Percentiles rank a stretch among this genome's conserved stretches.
Conservation (phyloP, 73 alveolate species). For the Urostyla sp. region DNA sequence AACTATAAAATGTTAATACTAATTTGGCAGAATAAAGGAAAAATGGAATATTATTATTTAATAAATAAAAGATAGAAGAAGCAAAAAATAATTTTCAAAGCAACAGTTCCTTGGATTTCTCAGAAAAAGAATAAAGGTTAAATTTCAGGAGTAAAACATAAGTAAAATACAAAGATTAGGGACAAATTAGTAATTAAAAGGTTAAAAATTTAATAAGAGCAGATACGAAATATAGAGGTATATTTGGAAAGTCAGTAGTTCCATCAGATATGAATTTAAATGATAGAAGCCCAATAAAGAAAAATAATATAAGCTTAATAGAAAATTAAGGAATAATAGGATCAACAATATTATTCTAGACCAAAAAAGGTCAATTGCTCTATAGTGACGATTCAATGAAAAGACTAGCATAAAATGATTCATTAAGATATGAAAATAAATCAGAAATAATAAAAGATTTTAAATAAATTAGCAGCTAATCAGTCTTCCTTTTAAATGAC, state of each 20-base stretch:
- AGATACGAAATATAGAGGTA: constrained; percentile 14
- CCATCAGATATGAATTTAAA: constrained; percentile 1
- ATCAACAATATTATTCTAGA: background rate
- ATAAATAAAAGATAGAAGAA: background rate
- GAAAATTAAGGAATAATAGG: background rate
- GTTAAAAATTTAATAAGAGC: background rate
- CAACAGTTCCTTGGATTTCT: constrained; percentile 15
- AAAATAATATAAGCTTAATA: background rate
- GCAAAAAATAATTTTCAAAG: too few relatives aligned
- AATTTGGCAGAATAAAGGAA: background rate
- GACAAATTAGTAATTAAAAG: background rate
- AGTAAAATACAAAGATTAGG: background rate
- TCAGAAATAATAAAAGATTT: constrained; percentile 20
- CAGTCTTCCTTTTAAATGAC: constrained; percentile 33
- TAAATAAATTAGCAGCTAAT: constrained; percentile 22
- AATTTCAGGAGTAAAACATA: background rate
- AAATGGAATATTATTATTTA: background rate
- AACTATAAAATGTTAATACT: background rate
- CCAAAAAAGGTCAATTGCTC: constrained; percentile 35
- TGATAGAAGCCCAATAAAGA: background rate
- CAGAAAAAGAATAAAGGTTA: background rate
- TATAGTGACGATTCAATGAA: constrained; percentile 49
- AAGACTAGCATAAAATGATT: constrained; percentile 39
- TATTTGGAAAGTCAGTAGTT: too few relatives aligned
- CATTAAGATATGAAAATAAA: constrained; percentile 31